Conservation (phyloP, 73 alveolate genomes). For the Paramecium pentaurelia region DNA sequence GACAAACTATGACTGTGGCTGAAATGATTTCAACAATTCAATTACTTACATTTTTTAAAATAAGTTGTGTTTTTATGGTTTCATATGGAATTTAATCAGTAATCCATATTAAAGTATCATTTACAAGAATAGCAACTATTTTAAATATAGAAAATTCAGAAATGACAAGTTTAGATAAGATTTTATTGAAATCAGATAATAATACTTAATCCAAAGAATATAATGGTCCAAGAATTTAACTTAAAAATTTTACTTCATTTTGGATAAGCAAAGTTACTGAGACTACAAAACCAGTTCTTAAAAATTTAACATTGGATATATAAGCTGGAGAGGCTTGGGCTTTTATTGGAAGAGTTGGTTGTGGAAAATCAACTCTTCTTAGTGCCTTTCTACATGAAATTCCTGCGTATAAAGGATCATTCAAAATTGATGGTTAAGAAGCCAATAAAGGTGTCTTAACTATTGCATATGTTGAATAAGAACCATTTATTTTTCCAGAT, state of each 20-base stretch:
- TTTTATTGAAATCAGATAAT: not conserved
- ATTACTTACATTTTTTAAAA: not conserved
- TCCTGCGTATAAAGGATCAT: constrained; percentile 38
- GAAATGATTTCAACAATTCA: constrained; percentile 35
- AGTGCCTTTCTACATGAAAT: constrained; percentile 75
- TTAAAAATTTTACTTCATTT: not conserved
- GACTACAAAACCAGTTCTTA: not conserved
- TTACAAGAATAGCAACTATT: constrained; percentile 15
- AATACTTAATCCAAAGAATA: not conserved
- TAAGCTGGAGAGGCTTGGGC: constrained; percentile 84
- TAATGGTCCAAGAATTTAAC: not conserved
- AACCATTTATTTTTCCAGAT: constrained; percentile 89
- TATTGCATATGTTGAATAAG: constrained; percentile 79
- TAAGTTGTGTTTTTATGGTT: not conserved
- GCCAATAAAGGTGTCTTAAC: not conserved
- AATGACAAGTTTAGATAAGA: not conserved
- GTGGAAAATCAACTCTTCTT: constrained; percentile 80
- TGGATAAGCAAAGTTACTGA: not conserved
- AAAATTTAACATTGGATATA: constrained; percentile 69
- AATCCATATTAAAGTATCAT: not conserved
- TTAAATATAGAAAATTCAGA: not conserved
- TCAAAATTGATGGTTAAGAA: constrained; percentile 1
- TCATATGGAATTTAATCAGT: constrained; percentile 16
- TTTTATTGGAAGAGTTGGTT: constrained; percentile 92
- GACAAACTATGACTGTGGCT: not conserved